Percentiles rank a stretch among this genome's conserved stretches.
Conservation (phyloP, 768 basidiomycete genomes). For the Xanthoconium purpureum region DNA sequence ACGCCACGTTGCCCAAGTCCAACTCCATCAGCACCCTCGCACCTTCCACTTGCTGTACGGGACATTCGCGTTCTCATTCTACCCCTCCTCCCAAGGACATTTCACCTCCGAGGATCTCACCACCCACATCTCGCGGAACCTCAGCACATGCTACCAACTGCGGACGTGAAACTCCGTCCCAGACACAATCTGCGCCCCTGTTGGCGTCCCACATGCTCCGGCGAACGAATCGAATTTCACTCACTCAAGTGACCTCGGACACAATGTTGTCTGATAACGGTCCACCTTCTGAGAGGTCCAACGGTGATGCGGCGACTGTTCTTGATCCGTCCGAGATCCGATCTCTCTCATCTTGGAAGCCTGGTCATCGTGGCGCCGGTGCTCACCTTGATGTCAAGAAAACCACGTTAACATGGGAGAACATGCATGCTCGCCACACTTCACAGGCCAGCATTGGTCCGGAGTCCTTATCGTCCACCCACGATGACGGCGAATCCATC, state of each 20-base stretch:
- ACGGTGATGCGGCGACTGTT: background rate
- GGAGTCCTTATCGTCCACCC: conserved; percentile 1
- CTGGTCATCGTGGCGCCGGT: conserved; percentile 18
- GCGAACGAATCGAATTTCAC: conserved; percentile 18
- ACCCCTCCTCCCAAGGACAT: conserved; percentile 9
- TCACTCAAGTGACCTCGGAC: conserved; percentile 4
- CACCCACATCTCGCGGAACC: conserved; percentile 16
- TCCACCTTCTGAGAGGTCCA: conserved; percentile 2
- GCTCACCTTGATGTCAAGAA: conserved; percentile 7
- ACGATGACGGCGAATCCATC: conserved; percentile 14
- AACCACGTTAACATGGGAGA: conserved; percentile 8
- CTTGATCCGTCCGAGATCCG: conserved; percentile 23
- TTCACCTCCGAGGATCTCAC: conserved; percentile 13
- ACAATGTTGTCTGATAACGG: conserved; percentile 1
- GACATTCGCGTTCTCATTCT: conserved; percentile 20
- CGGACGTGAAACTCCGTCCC: conserved; percentile 7
- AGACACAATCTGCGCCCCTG: conserved; percentile 13
- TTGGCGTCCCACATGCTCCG: conserved; percentile 21
- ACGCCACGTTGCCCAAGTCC: conserved; percentile 22
- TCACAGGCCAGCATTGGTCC: conserved; percentile 6
- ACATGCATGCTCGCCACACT: background rate
- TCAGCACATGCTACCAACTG: conserved; percentile 8
- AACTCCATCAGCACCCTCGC: conserved; percentile 29
- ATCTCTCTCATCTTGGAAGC: conserved; percentile 8
- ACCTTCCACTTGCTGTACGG: conserved; percentile 26